Conservation (phyloP, 371 early-diverging fungal genomes). For the Gilbertella persicaria region DNA sequence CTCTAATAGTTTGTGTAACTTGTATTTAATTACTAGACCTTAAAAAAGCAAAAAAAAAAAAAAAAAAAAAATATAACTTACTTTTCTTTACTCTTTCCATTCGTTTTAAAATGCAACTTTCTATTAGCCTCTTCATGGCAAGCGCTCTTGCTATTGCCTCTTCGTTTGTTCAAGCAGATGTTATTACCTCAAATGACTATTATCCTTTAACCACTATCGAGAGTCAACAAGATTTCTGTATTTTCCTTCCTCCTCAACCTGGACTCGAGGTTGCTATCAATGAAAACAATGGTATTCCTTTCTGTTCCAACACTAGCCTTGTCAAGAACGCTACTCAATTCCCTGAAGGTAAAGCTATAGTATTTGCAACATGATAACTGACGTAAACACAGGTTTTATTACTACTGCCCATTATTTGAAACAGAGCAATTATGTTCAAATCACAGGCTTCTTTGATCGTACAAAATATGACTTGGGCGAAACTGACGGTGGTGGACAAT, state of each 20-base stretch:
- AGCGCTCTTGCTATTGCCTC: conserved; percentile 10
- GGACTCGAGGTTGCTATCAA: conserved; percentile 55
- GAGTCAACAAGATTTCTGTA: conserved; percentile 47
- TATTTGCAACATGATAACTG: background rate
- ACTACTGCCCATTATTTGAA: conserved; percentile 50
- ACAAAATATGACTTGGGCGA: conserved; percentile 42
- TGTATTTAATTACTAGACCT: too few relatives aligned
- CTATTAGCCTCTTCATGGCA: conserved; percentile 4
- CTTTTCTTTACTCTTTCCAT: background rate
- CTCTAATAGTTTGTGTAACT: too few relatives aligned
- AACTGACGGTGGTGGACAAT: conserved; percentile 55
- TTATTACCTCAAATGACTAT: conserved; percentile 3
- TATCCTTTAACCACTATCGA: conserved; percentile 23
- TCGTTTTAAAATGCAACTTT: background rate
- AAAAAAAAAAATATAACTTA: background rate
- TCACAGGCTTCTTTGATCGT: conserved; percentile 59
- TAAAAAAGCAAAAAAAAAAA: too few relatives aligned
- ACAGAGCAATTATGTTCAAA: conserved; percentile 45
- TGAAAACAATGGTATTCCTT: conserved; percentile 56
- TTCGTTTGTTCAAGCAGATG: conserved; percentile 10
- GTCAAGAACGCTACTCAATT: conserved; percentile 51
- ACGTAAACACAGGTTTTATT: conserved; percentile 37
- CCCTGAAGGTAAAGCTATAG: conserved; percentile 37
- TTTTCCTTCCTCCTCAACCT: conserved; percentile 61
- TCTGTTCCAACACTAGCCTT: conserved; percentile 44